Evolutionary conservation across 1,139 yeast species (phyloP).

Genomic region (Taphrina betulina): DNA sequence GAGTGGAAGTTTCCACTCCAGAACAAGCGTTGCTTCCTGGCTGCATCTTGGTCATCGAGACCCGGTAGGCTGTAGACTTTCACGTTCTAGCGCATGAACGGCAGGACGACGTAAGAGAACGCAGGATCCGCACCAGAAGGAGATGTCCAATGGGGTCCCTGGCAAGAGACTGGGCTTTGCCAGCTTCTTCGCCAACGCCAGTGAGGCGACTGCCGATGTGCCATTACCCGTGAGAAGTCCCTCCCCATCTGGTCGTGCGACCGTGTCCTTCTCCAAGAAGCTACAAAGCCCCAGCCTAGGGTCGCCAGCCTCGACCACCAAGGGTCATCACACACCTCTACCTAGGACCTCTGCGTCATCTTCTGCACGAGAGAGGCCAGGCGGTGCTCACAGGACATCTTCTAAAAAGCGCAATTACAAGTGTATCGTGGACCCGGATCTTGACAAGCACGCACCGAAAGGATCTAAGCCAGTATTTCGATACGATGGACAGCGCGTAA

Average conservation of each 20-base stretch:
- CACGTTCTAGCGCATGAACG: too few species aligned
- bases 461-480: slow-evolving; percentile 30
- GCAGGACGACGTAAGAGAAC: too few species aligned
- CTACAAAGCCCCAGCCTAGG: neutral
- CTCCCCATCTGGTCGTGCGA: neutral
- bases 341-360: neutral
- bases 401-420: slow-evolving; percentile 27
- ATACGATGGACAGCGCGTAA: slow-evolving; percentile 33
- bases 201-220: neutral
- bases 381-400: neutral
- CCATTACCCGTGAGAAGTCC: neutral
- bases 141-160: slow-evolving; percentile 12
- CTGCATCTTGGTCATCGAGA: too few species aligned
- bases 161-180: slow-evolving; percentile 25
- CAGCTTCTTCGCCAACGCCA: slow-evolving; percentile 10
- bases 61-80: too few species aligned
- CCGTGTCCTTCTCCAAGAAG: neutral
- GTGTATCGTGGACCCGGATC: slow-evolving; percentile 36
- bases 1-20: too few species aligned
- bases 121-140: too few species aligned
- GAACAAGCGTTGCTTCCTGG: too few species aligned
- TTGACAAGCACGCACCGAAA: slow-evolving; percentile 20
- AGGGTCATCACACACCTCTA: neutral
- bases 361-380: neutral
- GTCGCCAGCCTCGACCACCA: neutral